phyloP scores from a whole-genome alignment of 805 yeast species.

The Starmerella apicola region DNA sequence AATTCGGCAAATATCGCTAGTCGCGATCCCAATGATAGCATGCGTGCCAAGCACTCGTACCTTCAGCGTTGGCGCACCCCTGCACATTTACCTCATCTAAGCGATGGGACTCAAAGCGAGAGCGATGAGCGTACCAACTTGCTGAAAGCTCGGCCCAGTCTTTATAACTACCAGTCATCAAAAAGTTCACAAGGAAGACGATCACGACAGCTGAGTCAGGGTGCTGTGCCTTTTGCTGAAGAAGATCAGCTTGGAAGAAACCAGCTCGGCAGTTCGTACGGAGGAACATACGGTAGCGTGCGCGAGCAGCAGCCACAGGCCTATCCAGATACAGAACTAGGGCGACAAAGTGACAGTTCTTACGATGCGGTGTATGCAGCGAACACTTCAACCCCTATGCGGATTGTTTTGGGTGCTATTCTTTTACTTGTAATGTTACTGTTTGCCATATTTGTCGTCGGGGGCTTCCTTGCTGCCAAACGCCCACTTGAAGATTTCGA shows the following conservation, averaged over 20 bases:
- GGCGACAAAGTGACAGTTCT: background rate
- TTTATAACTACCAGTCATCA: constrained; percentile 11
- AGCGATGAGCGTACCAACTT: constrained; percentile 12
- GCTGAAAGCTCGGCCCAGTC: constrained; percentile 11
- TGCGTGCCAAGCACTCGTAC: constrained; percentile 21
- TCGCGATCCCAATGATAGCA: constrained; percentile 15
- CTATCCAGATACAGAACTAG: too few relatives aligned
- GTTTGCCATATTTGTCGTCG: constrained; percentile 59
- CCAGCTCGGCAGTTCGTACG: background rate
- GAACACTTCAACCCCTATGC: constrained; percentile 6
- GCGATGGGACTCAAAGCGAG: background rate
- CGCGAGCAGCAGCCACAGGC: background rate
- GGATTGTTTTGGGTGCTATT: constrained; percentile 5
- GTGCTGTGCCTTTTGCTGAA: background rate
- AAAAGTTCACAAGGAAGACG: constrained; percentile 4
- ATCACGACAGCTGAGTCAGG: background rate
- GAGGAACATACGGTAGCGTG: background rate
- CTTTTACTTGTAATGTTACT: constrained; percentile 23
- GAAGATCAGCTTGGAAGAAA: too few relatives aligned
- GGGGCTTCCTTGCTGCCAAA: constrained; percentile 74
- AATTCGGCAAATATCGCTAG: too few relatives aligned
- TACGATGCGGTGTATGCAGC: background rate
- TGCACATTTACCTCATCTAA: background rate
- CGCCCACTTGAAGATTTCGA: constrained; percentile 64
- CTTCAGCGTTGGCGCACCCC: constrained; percentile 22